A percentile compares a stretch with the other conserved stretches of the same genome.
Conservation (phyloP, 768 basidiomycete species). For the Cyclocybe aegerita region DNA sequence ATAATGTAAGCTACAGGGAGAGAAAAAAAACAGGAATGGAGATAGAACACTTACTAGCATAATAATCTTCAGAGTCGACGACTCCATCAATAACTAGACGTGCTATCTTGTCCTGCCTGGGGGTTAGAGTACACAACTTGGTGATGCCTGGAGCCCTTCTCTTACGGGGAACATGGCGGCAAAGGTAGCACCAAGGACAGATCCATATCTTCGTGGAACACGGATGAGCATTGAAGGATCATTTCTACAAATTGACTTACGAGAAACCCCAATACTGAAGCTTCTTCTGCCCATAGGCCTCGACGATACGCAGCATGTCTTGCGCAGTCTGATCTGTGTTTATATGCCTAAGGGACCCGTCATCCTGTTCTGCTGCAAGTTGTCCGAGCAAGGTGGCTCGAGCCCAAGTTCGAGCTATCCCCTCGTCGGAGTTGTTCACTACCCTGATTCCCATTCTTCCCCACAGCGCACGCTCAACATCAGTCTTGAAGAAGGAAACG, state of each 20-base stretch:
- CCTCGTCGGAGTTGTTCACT: conserved; percentile 23
- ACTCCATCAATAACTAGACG: conserved; percentile 39
- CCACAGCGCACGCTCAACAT: too few relatives aligned
- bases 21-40: too few relatives aligned
- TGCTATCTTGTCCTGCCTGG: conserved; percentile 29
- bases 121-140: not conserved
- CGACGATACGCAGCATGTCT: conserved; percentile 37
- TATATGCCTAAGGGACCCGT: conserved; percentile 27
- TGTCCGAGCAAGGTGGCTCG: conserved; percentile 27
- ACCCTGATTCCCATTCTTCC: conserved; percentile 1
- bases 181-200: conserved; percentile 28
- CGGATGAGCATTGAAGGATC: not conserved
- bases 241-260: conserved; percentile 10
- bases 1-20: not conserved
- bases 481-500: too few relatives aligned
- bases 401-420: conserved; percentile 30
- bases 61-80: conserved; percentile 37
- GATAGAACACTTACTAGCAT: conserved; percentile 25
- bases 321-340: conserved; percentile 36
- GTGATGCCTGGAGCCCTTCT: not conserved
- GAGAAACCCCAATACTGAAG: conserved; percentile 34
- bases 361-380: conserved; percentile 30
- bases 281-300: conserved; percentile 30
- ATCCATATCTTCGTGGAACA: conserved; percentile 21
- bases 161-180: conserved; percentile 34